These are phyloP conservation scores for Cryptococcus sp. DNA, from an alignment of 1,284 basidiomycete species.

Conservation along the genomic window DNA sequence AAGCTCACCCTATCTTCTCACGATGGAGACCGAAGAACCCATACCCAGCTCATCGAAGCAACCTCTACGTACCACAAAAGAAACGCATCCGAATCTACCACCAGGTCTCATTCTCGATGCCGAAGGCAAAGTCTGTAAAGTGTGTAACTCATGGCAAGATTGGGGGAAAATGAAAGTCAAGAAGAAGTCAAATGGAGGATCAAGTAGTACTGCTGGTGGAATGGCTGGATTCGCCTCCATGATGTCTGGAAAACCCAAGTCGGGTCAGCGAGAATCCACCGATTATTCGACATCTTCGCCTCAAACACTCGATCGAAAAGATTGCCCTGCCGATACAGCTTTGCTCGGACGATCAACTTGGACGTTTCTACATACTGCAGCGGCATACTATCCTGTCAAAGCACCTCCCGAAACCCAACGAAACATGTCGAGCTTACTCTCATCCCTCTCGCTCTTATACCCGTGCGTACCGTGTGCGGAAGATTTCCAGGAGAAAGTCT, in stretches of 20 bases:
- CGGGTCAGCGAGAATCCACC: conserved; percentile 7
- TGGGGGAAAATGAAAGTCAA: conserved; percentile 57
- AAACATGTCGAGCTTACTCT: conserved; percentile 73
- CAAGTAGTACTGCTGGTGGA: conserved; percentile 8
- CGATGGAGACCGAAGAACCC: neutral
- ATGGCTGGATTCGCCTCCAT: conserved; percentile 24
- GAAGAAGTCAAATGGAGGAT: conserved; percentile 17
- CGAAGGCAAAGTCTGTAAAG: conserved; percentile 90
- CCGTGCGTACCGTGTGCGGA: conserved; percentile 79
- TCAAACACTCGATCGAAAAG: conserved; percentile 11
- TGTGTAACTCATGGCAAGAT: conserved; percentile 73
- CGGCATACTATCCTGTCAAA: conserved; percentile 82
- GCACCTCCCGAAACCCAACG: conserved; percentile 67
- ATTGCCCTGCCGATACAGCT: conserved; percentile 59
- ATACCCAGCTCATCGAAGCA: neutral
- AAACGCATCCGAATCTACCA: conserved; percentile 51
- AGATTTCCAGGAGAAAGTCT: conserved; percentile 65
- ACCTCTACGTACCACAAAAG: conserved; percentile 36
- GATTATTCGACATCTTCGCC: conserved; percentile 7
- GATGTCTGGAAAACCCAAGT: conserved; percentile 14
- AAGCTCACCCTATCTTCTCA: no score
- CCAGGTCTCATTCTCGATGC: conserved; percentile 81
- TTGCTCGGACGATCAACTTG: conserved; percentile 84
- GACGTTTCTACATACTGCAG: conserved; percentile 91
- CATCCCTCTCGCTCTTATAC: conserved; percentile 72